Conservation (phyloP, 2,329 filamentous ascomycete genomes). For the Monosporascus sp. region DNA sequence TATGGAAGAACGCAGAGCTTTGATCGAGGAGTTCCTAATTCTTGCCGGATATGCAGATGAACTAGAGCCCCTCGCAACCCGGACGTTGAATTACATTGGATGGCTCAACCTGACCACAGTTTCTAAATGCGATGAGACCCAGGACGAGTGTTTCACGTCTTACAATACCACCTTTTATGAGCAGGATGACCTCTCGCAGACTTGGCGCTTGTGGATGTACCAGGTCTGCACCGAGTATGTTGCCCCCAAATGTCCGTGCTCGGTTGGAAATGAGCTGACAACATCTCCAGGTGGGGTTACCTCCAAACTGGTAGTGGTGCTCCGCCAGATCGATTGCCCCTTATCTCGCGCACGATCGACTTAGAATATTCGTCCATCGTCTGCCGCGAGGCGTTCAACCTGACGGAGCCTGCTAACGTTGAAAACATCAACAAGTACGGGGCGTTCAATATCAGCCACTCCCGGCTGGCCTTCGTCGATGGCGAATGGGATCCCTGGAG, state of each 20-base stretch:
- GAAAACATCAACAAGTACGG: constrained; percentile 71
- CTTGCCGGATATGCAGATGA: constrained; percentile 37
- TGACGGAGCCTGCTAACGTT: constrained; percentile 57
- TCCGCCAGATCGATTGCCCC: constrained; percentile 56
- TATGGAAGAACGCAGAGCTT: constrained; percentile 29
- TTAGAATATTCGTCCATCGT: constrained; percentile 56
- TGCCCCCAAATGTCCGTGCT: background rate
- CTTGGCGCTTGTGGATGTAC: constrained; percentile 45
- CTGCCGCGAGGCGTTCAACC: constrained; percentile 66
- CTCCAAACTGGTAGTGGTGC: constrained; percentile 68
- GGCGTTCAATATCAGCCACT: constrained; percentile 65
- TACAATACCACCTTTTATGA: constrained; percentile 29
- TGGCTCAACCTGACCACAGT: constrained; percentile 29
- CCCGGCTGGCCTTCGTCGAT: constrained; percentile 71
- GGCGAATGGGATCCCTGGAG: constrained; percentile 79
- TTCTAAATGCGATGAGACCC: constrained; percentile 18
- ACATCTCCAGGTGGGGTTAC: constrained; percentile 62
- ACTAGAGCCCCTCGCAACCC: constrained; percentile 31
- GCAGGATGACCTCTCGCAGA: constrained; percentile 31
- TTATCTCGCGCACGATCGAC: constrained; percentile 67
- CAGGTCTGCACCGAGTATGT: constrained; percentile 51
- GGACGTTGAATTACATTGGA: constrained; percentile 49
- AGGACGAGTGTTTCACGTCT: constrained; percentile 34
- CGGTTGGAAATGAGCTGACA: constrained; percentile 7
- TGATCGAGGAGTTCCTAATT: constrained; percentile 34